phyloP scores from a whole-genome alignment of 2,329 filamentous ascomycete species.

The Cladophialophora chaetospira region DNA sequence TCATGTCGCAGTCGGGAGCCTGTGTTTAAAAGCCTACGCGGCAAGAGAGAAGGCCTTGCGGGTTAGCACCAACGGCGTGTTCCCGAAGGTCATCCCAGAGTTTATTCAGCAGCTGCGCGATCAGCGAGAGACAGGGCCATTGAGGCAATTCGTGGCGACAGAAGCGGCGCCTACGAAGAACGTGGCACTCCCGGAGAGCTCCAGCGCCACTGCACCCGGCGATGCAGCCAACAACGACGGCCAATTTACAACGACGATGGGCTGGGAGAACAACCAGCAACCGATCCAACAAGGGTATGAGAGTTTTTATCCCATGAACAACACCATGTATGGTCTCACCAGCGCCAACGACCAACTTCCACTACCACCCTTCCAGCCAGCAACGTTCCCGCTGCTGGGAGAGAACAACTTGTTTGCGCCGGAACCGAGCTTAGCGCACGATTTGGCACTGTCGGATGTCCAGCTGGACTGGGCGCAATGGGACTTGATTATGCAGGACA shows the following conservation, averaged over 20 bases:
- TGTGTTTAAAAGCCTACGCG: conserved; percentile 51
- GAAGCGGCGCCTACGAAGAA: neutral
- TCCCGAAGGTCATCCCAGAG: conserved; percentile 26
- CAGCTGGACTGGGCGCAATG: conserved; percentile 34
- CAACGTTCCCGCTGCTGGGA: neutral
- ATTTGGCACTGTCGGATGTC: conserved; percentile 22
- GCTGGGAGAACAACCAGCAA: neutral
- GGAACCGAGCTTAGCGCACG: conserved; percentile 22
- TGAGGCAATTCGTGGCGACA: neutral
- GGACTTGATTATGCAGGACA: conserved; percentile 31
- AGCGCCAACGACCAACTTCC: conserved; percentile 14
- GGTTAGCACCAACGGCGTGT: conserved; percentile 25
- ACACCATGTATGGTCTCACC: neutral
- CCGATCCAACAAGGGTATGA: neutral
- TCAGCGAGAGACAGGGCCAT: conserved; percentile 22
- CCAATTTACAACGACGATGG: neutral
- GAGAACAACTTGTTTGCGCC: conserved; percentile 21
- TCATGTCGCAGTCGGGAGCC: conserved; percentile 45
- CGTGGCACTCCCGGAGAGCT: neutral
- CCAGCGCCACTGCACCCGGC: too few relatives aligned
- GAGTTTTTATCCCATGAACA: neutral
- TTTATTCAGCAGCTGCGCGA: conserved; percentile 28
- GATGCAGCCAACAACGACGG: neutral
- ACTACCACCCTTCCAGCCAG: conserved; percentile 12
- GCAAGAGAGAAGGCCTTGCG: conserved; percentile 29